These are phyloP conservation scores for Hura crepitans DNA, from an alignment of 441 rosid species.

Conservation along the genomic window DNA sequence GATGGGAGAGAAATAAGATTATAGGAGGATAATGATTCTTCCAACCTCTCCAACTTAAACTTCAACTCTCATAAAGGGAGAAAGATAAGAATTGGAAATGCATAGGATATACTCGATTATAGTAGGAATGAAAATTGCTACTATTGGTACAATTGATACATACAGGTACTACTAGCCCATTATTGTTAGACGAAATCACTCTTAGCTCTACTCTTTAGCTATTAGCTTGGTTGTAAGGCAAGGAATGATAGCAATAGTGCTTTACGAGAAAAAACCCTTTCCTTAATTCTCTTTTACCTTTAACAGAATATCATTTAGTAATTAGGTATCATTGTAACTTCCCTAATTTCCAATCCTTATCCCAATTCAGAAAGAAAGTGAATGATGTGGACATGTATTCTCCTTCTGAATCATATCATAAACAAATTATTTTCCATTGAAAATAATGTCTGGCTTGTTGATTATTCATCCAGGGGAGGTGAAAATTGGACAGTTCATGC, in stretches of 20 bases:
- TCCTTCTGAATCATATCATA: not conserved
- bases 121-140: slow-evolving; percentile 8
- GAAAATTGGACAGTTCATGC: not conserved
- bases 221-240: not conserved
- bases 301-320: too few species aligned
- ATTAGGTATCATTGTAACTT: too few species aligned
- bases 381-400: not conserved
- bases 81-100: not conserved
- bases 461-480: not conserved
- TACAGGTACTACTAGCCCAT: not conserved
- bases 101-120: slow-evolving; percentile 1
- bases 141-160: slow-evolving; percentile 8
- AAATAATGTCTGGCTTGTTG: not conserved
- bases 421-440: not conserved
- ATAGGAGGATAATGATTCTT: not conserved
- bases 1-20: not conserved
- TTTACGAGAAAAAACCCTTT: not conserved
- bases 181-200: not conserved
- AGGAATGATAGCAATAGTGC: not conserved
- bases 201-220: not conserved
- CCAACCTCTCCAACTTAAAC: not conserved
- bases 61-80: not conserved
- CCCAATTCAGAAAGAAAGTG: too few species aligned
- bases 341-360: too few species aligned
- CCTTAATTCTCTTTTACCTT: too few species aligned